Evolutionary conservation across 2,329 filamentous ascomycete species (phyloP), one percentile per base, ranked within the genome.

Genomic region (Cladorrhinum sp.): DNA sequence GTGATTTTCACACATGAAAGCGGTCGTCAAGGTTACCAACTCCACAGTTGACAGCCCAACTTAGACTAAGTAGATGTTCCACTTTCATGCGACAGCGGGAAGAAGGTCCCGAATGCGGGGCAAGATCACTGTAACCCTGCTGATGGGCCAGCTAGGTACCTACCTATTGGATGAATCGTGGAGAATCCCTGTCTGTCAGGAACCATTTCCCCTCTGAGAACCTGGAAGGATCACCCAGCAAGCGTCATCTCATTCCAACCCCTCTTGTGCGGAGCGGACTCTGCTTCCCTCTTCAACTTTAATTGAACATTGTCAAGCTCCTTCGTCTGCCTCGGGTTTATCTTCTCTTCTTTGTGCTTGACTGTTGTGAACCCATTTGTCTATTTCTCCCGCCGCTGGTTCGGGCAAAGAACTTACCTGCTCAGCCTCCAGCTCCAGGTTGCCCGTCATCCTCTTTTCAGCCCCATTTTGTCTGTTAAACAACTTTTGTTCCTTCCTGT

Each of bases 101-200:
- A 46, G 18, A 18, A 46, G 42, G 42, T 20, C 42, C 42, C 42
- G 33, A 36, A 46, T 46, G 42, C 18, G 42, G 42, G 42, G 42
- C 10, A 9, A 18, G 42, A 7, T n/a, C 9, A 7, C 53, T 55
- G 33, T 21, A n/a, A 33, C 28, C 26, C 26, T 30, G 52, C 52
- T 36, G 28, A 6, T 55, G 30, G 52, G 28, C n/a, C 28, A 14
- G 52, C 52, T 28, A 42, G n/a, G n/a, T n/a, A n/a, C n/a, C n/a
- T n/a, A n/a, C n/a, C n/a, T n/a, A n/a, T 42, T 42, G 36, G 10
- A 20, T 20, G 42, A 5, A 46, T 46, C 49, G 57, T 58, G 60
- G 57, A 58, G 62, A 60, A 63, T 48, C 61, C 61, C 54, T 63
- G 52, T 46, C 59, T 10, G 60, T 56, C 33, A 65, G 18, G 30